Evolutionary conservation across 441 rosid genomes (phyloP).

Genomic region (Sinapis alba): DNA sequence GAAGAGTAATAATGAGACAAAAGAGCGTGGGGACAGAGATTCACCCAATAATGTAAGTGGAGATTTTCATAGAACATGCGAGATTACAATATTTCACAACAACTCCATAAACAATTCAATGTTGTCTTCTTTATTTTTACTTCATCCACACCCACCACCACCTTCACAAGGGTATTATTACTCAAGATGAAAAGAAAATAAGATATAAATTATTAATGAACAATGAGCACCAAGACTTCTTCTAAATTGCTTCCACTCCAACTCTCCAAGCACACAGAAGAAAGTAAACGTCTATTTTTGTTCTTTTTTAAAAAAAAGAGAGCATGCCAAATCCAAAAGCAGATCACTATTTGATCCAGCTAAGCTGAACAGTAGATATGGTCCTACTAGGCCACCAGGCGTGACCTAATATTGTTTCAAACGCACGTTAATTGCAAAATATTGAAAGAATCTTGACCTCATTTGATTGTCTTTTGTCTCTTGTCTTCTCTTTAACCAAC

Average conservation of each 20-base stretch:
- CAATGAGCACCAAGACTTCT: constrained; percentile 34
- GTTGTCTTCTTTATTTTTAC: constrained; percentile 15
- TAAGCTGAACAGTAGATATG: constrained; percentile 25
- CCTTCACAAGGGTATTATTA: constrained; percentile 24
- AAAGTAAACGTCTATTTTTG: constrained; percentile 24
- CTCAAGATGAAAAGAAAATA: neutral
- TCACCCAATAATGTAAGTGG: constrained; percentile 27
- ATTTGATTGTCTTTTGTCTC: constrained; percentile 32
- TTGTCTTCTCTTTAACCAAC: constrained; percentile 43
- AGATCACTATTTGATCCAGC: constrained; percentile 38
- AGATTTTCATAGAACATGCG: constrained; percentile 12
- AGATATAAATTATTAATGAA: constrained; percentile 13
- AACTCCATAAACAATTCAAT: constrained; percentile 1
- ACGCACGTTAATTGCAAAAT: constrained; percentile 34
- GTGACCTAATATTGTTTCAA: constrained; percentile 37
- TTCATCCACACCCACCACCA: constrained; percentile 25
- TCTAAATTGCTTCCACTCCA: constrained; percentile 22
- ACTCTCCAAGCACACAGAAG: constrained; percentile 11
- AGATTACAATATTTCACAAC: constrained; percentile 28
- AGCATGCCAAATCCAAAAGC: constrained; percentile 37
- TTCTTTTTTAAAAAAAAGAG: neutral
- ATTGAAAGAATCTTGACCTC: constrained; percentile 36
- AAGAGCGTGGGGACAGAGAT: constrained; percentile 29
- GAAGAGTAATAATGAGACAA: constrained; percentile 38
- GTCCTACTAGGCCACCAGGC: constrained; percentile 43